phyloP scores from a whole-genome alignment of 2,329 filamentous ascomycete genomes.

The Fusarium paranaense region DNA sequence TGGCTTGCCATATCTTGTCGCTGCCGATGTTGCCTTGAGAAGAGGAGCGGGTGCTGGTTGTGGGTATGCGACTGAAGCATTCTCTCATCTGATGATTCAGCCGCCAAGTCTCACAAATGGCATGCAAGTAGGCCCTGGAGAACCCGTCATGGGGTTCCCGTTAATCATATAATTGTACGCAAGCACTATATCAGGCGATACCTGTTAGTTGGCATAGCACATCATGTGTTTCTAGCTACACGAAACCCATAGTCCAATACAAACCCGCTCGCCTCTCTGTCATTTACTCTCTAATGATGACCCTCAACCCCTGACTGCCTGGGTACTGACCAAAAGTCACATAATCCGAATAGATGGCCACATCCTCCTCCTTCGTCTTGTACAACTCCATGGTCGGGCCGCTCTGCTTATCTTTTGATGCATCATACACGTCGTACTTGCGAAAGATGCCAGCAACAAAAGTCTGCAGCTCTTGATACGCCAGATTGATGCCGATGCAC shows the following conservation, averaged over 20 bases:
- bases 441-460: conserved; percentile 34
- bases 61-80: not conserved
- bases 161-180: not conserved
- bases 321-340: conserved; percentile 19
- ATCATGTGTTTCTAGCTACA: not conserved
- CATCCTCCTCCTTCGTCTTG: conserved; percentile 25
- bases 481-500: conserved; percentile 36
- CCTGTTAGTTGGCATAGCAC: not conserved
- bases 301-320: conserved; percentile 20
- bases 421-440: conserved; percentile 33
- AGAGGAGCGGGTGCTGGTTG: not conserved
- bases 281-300: conserved; percentile 15
- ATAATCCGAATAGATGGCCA: conserved; percentile 28
- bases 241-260: not conserved
- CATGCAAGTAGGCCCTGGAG: not conserved
- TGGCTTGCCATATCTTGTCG: not conserved
- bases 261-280: too few species aligned
- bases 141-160: not conserved
- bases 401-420: not conserved
- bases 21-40: too few species aligned
- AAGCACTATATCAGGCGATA: not conserved
- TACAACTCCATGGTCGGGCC: conserved; percentile 33
- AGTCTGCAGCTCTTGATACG: conserved; percentile 34
- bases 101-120: not conserved
- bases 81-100: not conserved